phyloP scores from a whole-genome alignment of 1,139 yeast species.

The Meyerozyma smithsonii region DNA sequence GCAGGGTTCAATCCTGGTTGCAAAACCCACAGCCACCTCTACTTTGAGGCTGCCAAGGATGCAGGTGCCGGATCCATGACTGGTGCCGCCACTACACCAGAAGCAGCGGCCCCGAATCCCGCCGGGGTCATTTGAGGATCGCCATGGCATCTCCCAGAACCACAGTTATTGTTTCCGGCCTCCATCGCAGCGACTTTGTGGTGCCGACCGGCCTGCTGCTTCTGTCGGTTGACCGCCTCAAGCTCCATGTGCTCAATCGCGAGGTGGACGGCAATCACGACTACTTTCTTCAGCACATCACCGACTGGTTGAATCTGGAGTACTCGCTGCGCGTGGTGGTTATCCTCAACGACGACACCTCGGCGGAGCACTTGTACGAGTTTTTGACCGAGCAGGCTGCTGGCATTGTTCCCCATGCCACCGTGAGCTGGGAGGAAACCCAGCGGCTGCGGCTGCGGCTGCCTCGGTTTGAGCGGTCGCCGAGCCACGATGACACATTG shows the following conservation, averaged over 20 bases:
- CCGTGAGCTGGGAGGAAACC: slow-evolving; percentile 39
- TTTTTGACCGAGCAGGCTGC: slow-evolving; percentile 9
- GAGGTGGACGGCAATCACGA: slow-evolving; percentile 15
- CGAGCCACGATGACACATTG: slow-evolving; percentile 12
- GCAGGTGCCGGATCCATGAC: too few relatives aligned
- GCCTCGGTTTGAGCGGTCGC: too few relatives aligned
- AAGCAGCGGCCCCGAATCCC: background rate
- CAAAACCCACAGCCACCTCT: slow-evolving; percentile 10
- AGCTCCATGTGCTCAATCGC: slow-evolving; percentile 27
- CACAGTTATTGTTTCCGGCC: slow-evolving; percentile 34
- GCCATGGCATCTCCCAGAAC: slow-evolving; percentile 18
- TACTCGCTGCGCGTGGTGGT: slow-evolving; percentile 39
- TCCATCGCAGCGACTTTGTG: slow-evolving; percentile 29
- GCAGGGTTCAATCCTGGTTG: slow-evolving; percentile 12
- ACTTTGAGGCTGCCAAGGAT: slow-evolving; percentile 7
- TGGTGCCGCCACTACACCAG: too few relatives aligned
- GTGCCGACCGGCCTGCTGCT: slow-evolving; percentile 11
- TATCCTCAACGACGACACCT: slow-evolving; percentile 28
- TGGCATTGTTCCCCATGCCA: slow-evolving; percentile 7
- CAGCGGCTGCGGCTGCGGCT: too few relatives aligned
- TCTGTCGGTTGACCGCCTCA: slow-evolving; percentile 34
- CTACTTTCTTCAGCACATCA: slow-evolving; percentile 25
- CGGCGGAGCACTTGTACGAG: slow-evolving; percentile 21
- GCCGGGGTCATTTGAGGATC: background rate
- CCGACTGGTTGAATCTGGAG: slow-evolving; percentile 44